Evolutionary conservation across 2,329 filamentous ascomycete species (phyloP).

Genomic region (Talaromyces sp.): DNA sequence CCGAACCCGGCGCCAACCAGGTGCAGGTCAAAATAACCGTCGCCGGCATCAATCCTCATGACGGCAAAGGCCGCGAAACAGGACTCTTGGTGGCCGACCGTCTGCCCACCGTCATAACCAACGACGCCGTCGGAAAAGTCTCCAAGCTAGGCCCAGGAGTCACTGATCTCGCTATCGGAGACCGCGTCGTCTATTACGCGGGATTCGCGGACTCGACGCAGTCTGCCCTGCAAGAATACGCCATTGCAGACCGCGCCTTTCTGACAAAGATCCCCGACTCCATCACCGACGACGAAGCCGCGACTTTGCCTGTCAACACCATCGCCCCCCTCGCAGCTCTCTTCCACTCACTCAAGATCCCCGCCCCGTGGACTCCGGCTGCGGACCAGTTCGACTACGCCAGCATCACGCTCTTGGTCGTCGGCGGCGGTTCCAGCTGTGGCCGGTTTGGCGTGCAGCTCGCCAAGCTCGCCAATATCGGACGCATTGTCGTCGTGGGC

Average conservation of each 20-base stretch:
- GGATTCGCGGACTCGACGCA: slow-evolving; percentile 17
- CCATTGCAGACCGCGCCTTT: slow-evolving; percentile 24
- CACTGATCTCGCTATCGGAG: slow-evolving; percentile 22
- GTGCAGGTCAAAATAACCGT: slow-evolving; percentile 35
- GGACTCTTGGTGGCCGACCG: slow-evolving; percentile 30
- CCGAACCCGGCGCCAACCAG: slow-evolving; percentile 25
- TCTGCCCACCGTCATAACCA: slow-evolving; percentile 27
- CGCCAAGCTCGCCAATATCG: slow-evolving; percentile 28
- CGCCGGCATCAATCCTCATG: slow-evolving; percentile 25
- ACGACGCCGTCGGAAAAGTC: slow-evolving; percentile 32
- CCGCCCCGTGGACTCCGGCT: slow-evolving; percentile 15
- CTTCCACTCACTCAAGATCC: slow-evolving; percentile 20
- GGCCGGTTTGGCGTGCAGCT: slow-evolving; percentile 22
- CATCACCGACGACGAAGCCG: slow-evolving; percentile 31
- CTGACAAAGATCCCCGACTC: slow-evolving; percentile 28
- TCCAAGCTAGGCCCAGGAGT: slow-evolving; percentile 22
- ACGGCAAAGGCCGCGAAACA: slow-evolving; percentile 33
- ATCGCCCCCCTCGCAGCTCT: slow-evolving; percentile 29
- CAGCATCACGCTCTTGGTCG: slow-evolving; percentile 16
- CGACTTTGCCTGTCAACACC: slow-evolving; percentile 34
- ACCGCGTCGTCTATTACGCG: slow-evolving; percentile 19
- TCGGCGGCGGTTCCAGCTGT: slow-evolving; percentile 21
- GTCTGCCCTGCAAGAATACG: slow-evolving; percentile 36
- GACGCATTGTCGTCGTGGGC: slow-evolving; percentile 34
- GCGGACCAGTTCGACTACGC: slow-evolving; percentile 7